These are phyloP conservation scores for Linnemannia exigua DNA, from an alignment of 192 early-diverging fungal species.

Conservation along the genomic window DNA sequence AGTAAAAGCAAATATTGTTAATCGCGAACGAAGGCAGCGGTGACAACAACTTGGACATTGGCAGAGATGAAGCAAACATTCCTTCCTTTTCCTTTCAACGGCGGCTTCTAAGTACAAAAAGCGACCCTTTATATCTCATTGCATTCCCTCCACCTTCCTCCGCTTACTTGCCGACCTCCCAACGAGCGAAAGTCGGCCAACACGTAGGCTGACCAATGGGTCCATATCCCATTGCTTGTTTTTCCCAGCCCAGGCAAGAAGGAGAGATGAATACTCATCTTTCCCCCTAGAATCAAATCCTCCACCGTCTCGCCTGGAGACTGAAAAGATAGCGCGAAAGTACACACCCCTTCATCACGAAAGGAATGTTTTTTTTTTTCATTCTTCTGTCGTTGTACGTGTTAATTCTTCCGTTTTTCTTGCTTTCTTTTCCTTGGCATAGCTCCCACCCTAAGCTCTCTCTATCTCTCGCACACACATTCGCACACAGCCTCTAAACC, in stretches of 20 bases:
- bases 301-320: too few species aligned
- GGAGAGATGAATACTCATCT: background rate
- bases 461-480: background rate
- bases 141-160: background rate
- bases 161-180: background rate
- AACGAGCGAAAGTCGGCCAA: background rate
- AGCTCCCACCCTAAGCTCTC: background rate
- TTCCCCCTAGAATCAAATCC: background rate
- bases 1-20: background rate
- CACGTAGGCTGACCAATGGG: background rate
- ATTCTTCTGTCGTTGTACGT: too few species aligned
- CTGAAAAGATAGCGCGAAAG: background rate
- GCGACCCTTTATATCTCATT: background rate
- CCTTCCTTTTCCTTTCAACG: too few species aligned
- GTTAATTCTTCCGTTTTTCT: too few species aligned
- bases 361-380: background rate
- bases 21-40: background rate
- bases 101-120: too few species aligned
- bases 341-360: background rate
- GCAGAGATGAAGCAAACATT: too few species aligned
- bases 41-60: background rate
- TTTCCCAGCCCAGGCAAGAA: background rate
- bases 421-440: background rate
- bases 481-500: background rate
- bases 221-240: background rate